A percentile compares a stretch with the other conserved stretches of the same genome.
Evolutionary conservation across 2,329 filamentous ascomycete species (phyloP).

Genomic region (Hyphodiscus sp.): DNA sequence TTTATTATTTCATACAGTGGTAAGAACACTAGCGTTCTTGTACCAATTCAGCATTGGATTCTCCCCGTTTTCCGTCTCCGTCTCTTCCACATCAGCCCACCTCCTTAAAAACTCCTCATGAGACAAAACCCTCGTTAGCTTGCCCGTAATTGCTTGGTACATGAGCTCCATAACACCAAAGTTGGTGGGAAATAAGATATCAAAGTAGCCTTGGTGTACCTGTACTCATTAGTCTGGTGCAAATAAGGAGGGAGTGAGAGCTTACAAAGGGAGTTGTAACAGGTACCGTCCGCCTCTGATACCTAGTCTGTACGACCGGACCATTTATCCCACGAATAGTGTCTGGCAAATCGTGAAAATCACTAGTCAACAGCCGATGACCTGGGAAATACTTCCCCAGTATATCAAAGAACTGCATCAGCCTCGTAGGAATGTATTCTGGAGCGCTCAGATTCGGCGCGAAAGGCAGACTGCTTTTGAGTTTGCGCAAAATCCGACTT

Average conservation of each 20-base stretch:
- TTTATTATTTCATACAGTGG: constrained; percentile 59
- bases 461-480: constrained; percentile 62
- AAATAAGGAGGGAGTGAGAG: constrained; percentile 10
- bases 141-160: constrained; percentile 88
- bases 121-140: constrained; percentile 74
- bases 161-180: constrained; percentile 86
- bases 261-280: constrained; percentile 84
- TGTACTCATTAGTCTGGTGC: constrained; percentile 32
- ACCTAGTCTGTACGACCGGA: constrained; percentile 93
- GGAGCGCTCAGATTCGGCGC: constrained; percentile 70
- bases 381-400: constrained; percentile 82
- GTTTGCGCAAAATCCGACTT: constrained; percentile 47
- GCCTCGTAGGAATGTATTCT: constrained; percentile 88
- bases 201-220: constrained; percentile 98
- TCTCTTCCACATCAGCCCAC: constrained; percentile 89
- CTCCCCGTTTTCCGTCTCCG: constrained; percentile 81
- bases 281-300: constrained; percentile 77
- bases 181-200: constrained; percentile 96
- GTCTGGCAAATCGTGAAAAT: constrained; percentile 84
- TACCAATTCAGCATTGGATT: constrained; percentile 92
- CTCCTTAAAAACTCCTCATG: constrained; percentile 87
- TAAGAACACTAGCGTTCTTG: constrained; percentile 88
- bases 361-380: constrained; percentile 81
- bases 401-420: constrained; percentile 97
- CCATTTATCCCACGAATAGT: constrained; percentile 79